Evolutionary conservation across 164 flowering plant species (phyloP), one percentile per base, ranked within the genome.

Genomic region (Stephania yunnanensis): DNA sequence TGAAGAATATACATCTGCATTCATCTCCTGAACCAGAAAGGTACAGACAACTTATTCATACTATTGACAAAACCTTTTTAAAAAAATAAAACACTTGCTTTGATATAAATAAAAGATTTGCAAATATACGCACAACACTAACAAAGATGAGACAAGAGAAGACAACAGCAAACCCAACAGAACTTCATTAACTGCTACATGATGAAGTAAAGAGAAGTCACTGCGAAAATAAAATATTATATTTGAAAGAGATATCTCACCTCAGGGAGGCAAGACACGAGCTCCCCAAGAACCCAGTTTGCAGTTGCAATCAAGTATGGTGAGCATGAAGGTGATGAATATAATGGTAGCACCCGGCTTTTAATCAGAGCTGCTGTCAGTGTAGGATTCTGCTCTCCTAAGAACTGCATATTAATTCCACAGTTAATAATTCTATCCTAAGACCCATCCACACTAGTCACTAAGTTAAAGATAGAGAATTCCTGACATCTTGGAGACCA

Each of bases 211-310:
- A 7, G 46, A 46, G 46, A 53, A 20, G n/a, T 29, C 67, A 20
- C 25, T 0, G n/a, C 8, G 42, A 20, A 44, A 50, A 22, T 9
- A 68, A 63, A 3, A 52, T 52, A 25, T 65, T 42, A 58, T 31
- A 71, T 19, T n/a, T 46, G 22, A 29, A 71, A 69, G 25, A 82
- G 76, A 69, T 74, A 67, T 71, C 94, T 84, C 76, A 92, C 97
- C 72, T 88, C 85, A 20, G 94, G 89, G 10, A 89, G 88, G 82
- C 92, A 92, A 70, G 90, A 79, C 42, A 84, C 87, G 68, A 92
- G 89, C 81, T 91, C 97, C 77, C 97, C 97, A 78, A 92, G 87
- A 11, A 92, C 84, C 97, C 97, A 92, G 75, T 88, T 91, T 81
- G 97, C 92, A 77, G 88, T 78, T 17, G 94, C 97, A 77, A 91